phyloP scores from a whole-genome alignment of 139 green algal genomes.

The Coccomyxa sp. region DNA sequence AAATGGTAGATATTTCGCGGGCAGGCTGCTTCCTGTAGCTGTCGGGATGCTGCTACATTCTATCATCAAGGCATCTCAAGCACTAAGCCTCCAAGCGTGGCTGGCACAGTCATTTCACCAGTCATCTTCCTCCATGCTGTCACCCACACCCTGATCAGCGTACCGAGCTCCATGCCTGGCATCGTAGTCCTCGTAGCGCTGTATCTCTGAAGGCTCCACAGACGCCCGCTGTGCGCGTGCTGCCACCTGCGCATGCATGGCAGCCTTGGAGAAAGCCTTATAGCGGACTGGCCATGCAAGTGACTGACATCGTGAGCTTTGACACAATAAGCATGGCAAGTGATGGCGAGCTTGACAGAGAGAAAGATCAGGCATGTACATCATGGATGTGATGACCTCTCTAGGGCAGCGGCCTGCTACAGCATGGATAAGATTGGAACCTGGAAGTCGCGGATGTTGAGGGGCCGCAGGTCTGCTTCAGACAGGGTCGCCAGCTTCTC shows the following conservation, averaged over 20 bases:
- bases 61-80: too few species aligned
- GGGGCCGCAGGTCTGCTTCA: conserved; percentile 60
- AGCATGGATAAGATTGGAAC: too few species aligned
- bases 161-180: conserved; percentile 72
- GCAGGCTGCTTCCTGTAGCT: too few species aligned
- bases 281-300: neutral
- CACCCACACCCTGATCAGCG: neutral
- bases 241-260: conserved; percentile 42
- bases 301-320: too few species aligned
- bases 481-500: conserved; percentile 37
- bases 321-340: neutral
- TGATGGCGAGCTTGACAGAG: neutral
- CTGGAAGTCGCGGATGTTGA: conserved; percentile 76
- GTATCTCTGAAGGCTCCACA: conserved; percentile 68
- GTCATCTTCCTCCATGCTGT: conserved; percentile 29
- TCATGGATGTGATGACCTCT: neutral
- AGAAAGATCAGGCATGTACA: neutral
- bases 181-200: conserved; percentile 83
- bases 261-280: neutral
- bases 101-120: too few species aligned
- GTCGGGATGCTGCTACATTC: too few species aligned
- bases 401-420: neutral
- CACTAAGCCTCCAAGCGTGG: too few species aligned
- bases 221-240: conserved; percentile 57
- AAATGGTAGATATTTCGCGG: too few species aligned